Conservation (phyloP, 345 rosid species). For the Reutealis trisperma region DNA sequence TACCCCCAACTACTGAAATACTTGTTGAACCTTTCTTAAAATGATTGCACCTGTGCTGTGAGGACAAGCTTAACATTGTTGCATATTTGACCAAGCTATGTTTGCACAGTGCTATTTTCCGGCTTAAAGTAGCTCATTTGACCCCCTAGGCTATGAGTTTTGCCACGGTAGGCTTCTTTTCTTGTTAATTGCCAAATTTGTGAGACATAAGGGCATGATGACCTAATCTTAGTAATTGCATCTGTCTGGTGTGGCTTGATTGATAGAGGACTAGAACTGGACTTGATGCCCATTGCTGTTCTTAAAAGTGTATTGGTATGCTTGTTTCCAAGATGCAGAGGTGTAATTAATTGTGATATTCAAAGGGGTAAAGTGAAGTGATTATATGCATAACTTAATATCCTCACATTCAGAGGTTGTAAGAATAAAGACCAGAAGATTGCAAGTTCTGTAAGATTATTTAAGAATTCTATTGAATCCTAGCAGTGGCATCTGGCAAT, state of each 20-base stretch:
- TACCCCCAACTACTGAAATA: neutral
- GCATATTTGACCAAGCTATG: no score
- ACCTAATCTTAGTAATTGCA: neutral
- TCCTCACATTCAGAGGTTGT: neutral
- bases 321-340: neutral
- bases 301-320: neutral
- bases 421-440: neutral
- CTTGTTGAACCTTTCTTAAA: neutral
- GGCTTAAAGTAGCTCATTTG: slow-evolving; percentile 4
- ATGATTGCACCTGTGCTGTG: neutral
- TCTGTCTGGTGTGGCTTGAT: neutral
- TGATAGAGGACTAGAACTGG: neutral
- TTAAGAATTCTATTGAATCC: neutral
- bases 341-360: neutral
- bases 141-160: neutral
- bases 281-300: neutral
- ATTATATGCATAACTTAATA: neutral
- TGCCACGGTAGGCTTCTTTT: no score
- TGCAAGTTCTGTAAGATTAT: neutral
- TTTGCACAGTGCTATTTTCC: neutral
- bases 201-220: neutral
- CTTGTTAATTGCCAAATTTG: no score
- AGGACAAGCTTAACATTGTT: neutral
- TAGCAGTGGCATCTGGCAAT: no score
- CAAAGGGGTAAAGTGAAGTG: no score